These are phyloP conservation scores for Triangularia setosa DNA, from an alignment of 2,329 filamentous ascomycete genomes.

Conservation along the genomic window DNA sequence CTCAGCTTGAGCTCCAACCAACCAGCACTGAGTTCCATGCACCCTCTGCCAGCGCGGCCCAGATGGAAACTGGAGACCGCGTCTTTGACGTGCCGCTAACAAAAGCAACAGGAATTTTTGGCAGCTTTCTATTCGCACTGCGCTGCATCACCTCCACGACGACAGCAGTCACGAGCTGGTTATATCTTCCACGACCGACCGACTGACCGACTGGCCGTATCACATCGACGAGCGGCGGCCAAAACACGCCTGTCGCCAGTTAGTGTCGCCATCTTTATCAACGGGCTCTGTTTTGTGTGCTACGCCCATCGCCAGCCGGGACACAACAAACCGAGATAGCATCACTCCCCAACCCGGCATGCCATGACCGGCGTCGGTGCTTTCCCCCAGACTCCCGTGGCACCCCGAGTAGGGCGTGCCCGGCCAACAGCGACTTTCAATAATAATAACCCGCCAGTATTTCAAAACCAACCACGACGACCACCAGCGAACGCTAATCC, in stretches of 20 bases:
- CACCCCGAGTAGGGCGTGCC: slow-evolving; percentile 21
- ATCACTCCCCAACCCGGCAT: slow-evolving; percentile 19
- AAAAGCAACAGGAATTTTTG: slow-evolving; percentile 15
- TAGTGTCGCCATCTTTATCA: not conserved
- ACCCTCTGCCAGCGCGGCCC: slow-evolving; percentile 16
- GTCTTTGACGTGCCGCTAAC: slow-evolving; percentile 37
- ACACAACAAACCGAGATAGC: slow-evolving; percentile 6
- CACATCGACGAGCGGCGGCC: not conserved
- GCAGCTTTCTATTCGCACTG: slow-evolving; percentile 18
- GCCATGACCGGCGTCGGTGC: slow-evolving; percentile 27
- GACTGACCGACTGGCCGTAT: not conserved
- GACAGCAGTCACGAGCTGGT: slow-evolving; percentile 5
- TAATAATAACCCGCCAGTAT: not conserved
- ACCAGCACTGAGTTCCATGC: slow-evolving; percentile 3
- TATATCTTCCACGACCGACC: slow-evolving; percentile 5
- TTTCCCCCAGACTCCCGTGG: slow-evolving; percentile 27
- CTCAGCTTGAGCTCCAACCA: not conserved
- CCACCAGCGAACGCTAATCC: slow-evolving; percentile 10
- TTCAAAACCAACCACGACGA: slow-evolving; percentile 6
- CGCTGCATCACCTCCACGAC: slow-evolving; percentile 14
- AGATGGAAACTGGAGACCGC: slow-evolving; percentile 27
- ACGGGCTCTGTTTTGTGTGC: not conserved
- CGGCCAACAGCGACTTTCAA: slow-evolving; percentile 14
- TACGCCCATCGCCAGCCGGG: not conserved
- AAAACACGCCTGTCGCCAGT: not conserved